A percentile compares a stretch with the other conserved stretches of the same genome.
These are phyloP conservation scores for Symbiodinium pilosum DNA, from an alignment of 73 alveolate genomes.

Conservation along the genomic window DNA sequence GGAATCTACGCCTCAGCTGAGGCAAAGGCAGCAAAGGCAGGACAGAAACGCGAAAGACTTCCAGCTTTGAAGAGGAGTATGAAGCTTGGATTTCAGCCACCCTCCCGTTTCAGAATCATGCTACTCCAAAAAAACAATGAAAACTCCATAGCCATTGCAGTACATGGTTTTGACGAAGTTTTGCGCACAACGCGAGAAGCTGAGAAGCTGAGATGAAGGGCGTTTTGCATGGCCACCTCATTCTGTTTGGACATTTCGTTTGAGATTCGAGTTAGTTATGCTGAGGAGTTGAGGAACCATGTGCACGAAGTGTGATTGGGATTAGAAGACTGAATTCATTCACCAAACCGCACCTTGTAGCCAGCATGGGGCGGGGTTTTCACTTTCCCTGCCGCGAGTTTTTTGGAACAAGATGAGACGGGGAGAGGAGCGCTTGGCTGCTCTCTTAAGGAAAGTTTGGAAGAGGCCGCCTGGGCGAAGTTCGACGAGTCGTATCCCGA, in stretches of 20 bases:
- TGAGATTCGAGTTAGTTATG: not conserved
- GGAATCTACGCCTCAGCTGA: not conserved
- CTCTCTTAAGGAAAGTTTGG: slow-evolving; percentile 28
- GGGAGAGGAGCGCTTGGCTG: too few species aligned
- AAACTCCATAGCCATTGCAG: not conserved
- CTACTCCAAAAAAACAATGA: not conserved
- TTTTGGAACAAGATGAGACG: not conserved
- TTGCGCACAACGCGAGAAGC: not conserved
- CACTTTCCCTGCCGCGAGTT: not conserved
- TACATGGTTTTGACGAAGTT: not conserved
- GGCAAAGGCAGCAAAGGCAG: slow-evolving; percentile 71
- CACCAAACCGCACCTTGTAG: too few species aligned
- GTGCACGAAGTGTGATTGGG: not conserved
- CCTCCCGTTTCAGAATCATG: too few species aligned
- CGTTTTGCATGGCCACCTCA: not conserved
- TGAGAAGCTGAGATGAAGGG: not conserved
- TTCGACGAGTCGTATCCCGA: slow-evolving; percentile 52
- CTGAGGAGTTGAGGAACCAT: not conserved
- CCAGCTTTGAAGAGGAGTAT: slow-evolving; percentile 30
- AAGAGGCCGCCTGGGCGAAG: slow-evolving; percentile 63
- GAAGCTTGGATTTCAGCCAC: not conserved
- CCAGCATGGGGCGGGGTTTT: not conserved
- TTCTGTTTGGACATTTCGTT: not conserved
- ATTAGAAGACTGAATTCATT: not conserved
- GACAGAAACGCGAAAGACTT: not conserved